phyloP scores from a whole-genome alignment of 768 basidiomycete species.

The Mrakia gelida region DNA sequence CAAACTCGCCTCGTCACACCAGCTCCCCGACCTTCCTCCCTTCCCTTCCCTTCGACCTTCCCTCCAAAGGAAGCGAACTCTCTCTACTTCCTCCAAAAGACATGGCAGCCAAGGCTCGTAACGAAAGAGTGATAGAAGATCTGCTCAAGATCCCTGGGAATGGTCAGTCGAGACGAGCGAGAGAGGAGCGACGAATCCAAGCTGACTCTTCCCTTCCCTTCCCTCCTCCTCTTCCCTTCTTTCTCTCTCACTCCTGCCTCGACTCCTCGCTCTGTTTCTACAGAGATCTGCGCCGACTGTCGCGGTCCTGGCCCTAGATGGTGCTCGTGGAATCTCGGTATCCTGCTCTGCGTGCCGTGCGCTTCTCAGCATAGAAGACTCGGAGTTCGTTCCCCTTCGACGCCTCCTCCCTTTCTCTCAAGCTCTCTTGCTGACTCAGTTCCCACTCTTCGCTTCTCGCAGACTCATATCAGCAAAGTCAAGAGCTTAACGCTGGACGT shows the following conservation, averaged over 20 bases:
- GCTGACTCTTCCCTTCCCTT: slow-evolving; percentile 3
- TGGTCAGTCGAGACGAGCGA: neutral
- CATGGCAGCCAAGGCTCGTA: slow-evolving; percentile 19
- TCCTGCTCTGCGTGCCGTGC: slow-evolving; percentile 28
- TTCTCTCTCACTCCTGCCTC: neutral
- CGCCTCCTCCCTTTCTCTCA: neutral
- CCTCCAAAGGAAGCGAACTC: neutral
- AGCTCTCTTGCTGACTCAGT: neutral
- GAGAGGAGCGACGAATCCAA: neutral
- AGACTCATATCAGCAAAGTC: slow-evolving; percentile 28
- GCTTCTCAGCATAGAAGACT: slow-evolving; percentile 21
- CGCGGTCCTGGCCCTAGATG: slow-evolving; percentile 22
- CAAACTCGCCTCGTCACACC: neutral
- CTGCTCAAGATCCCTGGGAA: slow-evolving; percentile 29
- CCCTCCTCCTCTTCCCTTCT: too few relatives aligned
- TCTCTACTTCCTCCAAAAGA: neutral
- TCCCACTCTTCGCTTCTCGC: neutral
- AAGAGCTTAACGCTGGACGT: slow-evolving; percentile 23
- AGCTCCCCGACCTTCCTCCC: neutral
- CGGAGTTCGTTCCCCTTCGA: neutral
- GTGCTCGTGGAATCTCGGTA: slow-evolving; percentile 26
- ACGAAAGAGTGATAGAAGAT: slow-evolving; percentile 19
- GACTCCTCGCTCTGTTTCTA: neutral
- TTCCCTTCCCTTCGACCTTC: neutral
- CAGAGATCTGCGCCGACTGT: slow-evolving; percentile 31